Evolutionary conservation across 2,329 filamentous ascomycete species (phyloP).

Genomic region (Triangularia setosa): DNA sequence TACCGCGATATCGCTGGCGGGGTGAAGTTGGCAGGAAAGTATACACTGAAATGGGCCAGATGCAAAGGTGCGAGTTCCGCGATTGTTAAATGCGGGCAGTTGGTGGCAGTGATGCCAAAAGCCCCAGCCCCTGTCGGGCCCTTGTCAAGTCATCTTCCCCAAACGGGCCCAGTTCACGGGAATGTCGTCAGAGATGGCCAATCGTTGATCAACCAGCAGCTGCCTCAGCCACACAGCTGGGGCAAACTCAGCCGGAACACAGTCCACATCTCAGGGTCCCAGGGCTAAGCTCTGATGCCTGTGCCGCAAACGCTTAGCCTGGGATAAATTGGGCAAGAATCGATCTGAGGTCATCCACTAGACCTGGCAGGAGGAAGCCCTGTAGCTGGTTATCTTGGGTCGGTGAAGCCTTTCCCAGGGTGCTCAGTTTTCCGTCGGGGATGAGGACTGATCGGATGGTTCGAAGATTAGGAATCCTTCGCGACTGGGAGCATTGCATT

Average conservation of each 20-base stretch:
- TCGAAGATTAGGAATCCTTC: background rate
- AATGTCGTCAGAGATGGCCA: background rate
- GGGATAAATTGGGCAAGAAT: background rate
- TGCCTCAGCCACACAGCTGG: conserved; percentile 1
- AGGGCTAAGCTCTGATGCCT: background rate
- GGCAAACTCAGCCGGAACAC: background rate
- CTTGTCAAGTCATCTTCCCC: background rate
- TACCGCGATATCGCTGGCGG: background rate
- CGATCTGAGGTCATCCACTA: background rate
- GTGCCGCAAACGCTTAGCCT: background rate
- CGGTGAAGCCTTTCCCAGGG: background rate
- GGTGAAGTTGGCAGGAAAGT: background rate
- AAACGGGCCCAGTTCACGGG: background rate
- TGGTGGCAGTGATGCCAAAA: conserved; percentile 1
- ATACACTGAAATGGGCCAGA: background rate
- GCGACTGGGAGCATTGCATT: background rate
- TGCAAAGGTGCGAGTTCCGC: background rate
- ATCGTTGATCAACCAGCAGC: background rate
- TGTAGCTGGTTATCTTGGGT: background rate
- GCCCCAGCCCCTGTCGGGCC: background rate
- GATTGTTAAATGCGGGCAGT: conserved; percentile 1
- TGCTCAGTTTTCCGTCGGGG: background rate
- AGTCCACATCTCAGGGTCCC: background rate
- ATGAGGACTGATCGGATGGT: background rate
- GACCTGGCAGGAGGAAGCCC: background rate